phyloP scores from a whole-genome alignment of 768 basidiomycete species.

The Boletus reticulatus region DNA sequence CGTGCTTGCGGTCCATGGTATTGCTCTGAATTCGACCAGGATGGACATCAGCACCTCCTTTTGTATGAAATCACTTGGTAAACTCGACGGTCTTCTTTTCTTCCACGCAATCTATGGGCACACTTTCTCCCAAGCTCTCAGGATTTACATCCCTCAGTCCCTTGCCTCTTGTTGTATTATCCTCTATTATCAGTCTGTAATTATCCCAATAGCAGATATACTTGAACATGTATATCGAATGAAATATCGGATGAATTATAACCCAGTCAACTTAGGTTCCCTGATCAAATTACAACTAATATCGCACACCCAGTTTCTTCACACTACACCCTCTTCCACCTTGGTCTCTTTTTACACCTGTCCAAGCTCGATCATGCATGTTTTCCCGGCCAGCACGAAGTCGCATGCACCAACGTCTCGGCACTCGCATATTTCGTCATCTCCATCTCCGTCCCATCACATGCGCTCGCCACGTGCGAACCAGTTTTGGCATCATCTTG shows the following conservation, averaged over 20 bases:
- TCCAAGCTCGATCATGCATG: neutral
- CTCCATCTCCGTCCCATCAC: neutral
- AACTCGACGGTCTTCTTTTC: no score
- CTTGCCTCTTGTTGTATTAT: neutral
- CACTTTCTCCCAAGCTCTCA: no score
- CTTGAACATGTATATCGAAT: no score
- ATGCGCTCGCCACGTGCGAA: neutral
- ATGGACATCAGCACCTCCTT: no score
- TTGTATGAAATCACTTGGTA: no score
- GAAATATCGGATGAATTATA: no score
- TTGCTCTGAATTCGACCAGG: neutral
- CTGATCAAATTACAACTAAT: neutral
- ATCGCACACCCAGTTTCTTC: neutral
- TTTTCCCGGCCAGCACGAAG: conserved; percentile 4
- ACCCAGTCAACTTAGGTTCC: neutral
- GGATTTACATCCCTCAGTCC: no score
- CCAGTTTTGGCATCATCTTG: neutral
- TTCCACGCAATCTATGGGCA: no score
- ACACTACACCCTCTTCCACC: neutral
- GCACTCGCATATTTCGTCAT: neutral
- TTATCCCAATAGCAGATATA: neutral
- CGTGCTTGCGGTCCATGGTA: neutral
- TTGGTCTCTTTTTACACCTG: neutral
- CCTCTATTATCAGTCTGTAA: neutral
- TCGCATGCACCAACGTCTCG: conserved; percentile 4